Evolutionary conservation across 108 stramenopile genomes (phyloP).

Genomic region (Skeletonema tropicum): DNA sequence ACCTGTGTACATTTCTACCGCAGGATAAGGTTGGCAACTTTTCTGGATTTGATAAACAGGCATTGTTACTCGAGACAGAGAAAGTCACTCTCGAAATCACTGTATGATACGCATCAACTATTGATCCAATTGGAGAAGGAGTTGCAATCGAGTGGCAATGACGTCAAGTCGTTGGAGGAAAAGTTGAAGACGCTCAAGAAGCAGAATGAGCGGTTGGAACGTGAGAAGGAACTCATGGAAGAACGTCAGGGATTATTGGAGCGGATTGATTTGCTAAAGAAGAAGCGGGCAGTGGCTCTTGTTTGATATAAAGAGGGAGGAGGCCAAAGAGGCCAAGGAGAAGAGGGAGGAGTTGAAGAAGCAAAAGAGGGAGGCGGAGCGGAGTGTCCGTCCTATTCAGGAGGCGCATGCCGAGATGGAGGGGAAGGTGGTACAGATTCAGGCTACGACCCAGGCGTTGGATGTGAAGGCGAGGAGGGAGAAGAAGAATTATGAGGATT

Average conservation of each 20-base stretch:
- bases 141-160: conserved; percentile 40
- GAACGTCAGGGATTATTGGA: conserved; percentile 57
- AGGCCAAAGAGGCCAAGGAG: conserved; percentile 56
- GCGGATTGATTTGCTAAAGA: conserved; percentile 61
- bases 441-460: conserved; percentile 29
- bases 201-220: conserved; percentile 66
- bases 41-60: conserved; percentile 74
- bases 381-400: conserved; percentile 54
- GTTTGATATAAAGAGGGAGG: conserved; percentile 53
- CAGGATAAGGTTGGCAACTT: conserved; percentile 95
- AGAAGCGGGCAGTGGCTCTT: conserved; percentile 76
- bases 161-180: conserved; percentile 50
- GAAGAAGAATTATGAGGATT: conserved; percentile 54
- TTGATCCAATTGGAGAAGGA: conserved; percentile 79
- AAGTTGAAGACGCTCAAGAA: conserved; percentile 55
- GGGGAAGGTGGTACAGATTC: conserved; percentile 21
- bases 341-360: conserved; percentile 50
- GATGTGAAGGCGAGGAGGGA: conserved; percentile 48
- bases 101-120: conserved; percentile 72
- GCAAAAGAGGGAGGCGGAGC: conserved; percentile 42
- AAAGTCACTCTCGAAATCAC: conserved; percentile 66
- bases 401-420: conserved; percentile 40
- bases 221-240: conserved; percentile 70
- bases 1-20: conserved; percentile 96
- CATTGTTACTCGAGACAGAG: conserved; percentile 88